Base-by-base conservation (phyloP, 257 asterid species). In the Plantago ovata region DNA sequence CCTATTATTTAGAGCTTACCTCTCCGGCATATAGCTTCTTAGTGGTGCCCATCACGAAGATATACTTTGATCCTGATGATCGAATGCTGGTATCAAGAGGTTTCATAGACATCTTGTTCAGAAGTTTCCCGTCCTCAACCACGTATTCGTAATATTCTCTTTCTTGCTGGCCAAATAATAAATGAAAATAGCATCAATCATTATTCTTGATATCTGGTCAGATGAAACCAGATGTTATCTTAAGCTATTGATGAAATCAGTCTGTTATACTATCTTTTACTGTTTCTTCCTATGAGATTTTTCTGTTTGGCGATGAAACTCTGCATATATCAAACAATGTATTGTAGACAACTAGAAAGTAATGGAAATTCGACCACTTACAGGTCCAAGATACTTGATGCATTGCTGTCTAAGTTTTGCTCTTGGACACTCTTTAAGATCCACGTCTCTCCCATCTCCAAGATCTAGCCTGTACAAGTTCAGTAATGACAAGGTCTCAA, bases 301-400 rank as follows among this genome's bases (percentile, higher is more conserved):
- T 3, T 28, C 7, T 28, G 36, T 4, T 28, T 6, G 0, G 5
- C 7, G 2, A 3, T 3, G 7, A 28, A 28, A 28, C 7, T 28
- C 36, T 28, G 7, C 36, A 28, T 28, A 28, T 28, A 28, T 28
- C 36, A 3, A 28, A 28, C 2, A 24, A 24, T 24, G 32, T 4
- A 28, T 28, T 28, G 36, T 8, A 28, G 60, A n/a, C n/a, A n/a
- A n/a, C n/a, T n/a, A n/a, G n/a, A n/a, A n/a, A 42, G 4, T 47
- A 56, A 46, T 15, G 65, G 43, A 51, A 55, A 61, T 47, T 42
- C 57, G 65, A 50, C 58, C 63, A 80, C 95, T 6, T 84, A 92
- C 98, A 0, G 95, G 98, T 62, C 95, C 98, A 66, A 92, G 95
- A 75, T 92, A 92, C 69, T 79, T 82, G 80, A 88, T 92, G 73